phyloP scores from a whole-genome alignment of 345 rosid genomes.

The Salix udensis region DNA sequence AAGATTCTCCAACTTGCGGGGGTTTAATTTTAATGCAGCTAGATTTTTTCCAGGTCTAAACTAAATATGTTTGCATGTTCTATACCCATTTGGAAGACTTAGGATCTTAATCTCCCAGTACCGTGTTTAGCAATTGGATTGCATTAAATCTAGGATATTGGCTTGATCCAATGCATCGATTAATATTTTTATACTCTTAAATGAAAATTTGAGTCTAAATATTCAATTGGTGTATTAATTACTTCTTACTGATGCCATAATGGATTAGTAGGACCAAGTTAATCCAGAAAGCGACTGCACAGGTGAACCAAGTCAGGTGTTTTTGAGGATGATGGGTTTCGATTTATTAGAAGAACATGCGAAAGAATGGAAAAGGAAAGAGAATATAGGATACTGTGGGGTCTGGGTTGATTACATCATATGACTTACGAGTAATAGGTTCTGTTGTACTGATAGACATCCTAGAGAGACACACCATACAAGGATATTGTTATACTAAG shows the following conservation, averaged over 20 bases:
- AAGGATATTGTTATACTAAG: background rate
- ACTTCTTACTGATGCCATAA: constrained; percentile 7
- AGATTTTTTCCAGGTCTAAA: background rate
- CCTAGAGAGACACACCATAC: background rate
- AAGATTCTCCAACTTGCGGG: background rate
- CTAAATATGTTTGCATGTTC: background rate
- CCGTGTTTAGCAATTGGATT: background rate
- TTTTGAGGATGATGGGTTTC: too few species aligned
- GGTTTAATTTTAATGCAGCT: background rate
- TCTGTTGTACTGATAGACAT: background rate
- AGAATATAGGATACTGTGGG: background rate
- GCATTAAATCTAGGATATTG: too few species aligned
- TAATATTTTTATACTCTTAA: too few species aligned
- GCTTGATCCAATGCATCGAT: too few species aligned
- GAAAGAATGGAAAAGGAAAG: background rate
- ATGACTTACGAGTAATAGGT: background rate
- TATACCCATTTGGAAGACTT: background rate
- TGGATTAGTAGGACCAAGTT: constrained; percentile 36
- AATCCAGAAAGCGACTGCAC: constrained; percentile 28
- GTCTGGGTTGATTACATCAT: constrained; percentile 1
- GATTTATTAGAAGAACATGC: too few species aligned
- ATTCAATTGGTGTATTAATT: background rate
- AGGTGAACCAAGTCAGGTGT: constrained; percentile 38
- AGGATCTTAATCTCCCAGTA: background rate
- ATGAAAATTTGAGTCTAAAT: background rate